phyloP scores from a whole-genome alignment of 805 yeast genomes.

The Dipodascus albidus region DNA sequence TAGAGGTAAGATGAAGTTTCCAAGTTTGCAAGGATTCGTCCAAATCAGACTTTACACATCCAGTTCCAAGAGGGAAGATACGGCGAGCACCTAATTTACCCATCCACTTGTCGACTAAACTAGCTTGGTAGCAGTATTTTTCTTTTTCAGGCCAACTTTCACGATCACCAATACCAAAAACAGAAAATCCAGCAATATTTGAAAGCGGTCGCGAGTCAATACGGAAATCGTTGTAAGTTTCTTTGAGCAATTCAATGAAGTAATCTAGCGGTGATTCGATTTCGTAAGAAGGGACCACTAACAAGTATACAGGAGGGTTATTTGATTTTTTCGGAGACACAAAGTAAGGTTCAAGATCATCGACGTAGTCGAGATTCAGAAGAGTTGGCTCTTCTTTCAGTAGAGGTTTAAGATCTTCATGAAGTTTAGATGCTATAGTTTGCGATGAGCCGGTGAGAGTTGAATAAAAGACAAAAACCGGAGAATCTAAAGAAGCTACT shows the following conservation, averaged over 20 bases:
- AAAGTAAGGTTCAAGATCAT: slow-evolving; percentile 76
- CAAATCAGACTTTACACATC: slow-evolving; percentile 55
- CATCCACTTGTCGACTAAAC: slow-evolving; percentile 57
- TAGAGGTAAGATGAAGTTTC: slow-evolving; percentile 46
- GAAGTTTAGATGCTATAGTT: slow-evolving; percentile 47
- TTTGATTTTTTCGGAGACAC: slow-evolving; percentile 38
- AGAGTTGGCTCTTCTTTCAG: slow-evolving; percentile 36
- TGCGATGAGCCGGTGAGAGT: slow-evolving; percentile 78
- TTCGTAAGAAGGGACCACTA: slow-evolving; percentile 83
- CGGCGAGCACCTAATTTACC: slow-evolving; percentile 82
- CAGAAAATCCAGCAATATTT: slow-evolving; percentile 65
- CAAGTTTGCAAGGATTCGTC: slow-evolving; percentile 54
- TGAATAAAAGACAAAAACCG: slow-evolving; percentile 63
- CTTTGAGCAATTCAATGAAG: slow-evolving; percentile 67
- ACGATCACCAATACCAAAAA: slow-evolving; percentile 77
- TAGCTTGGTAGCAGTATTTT: slow-evolving; percentile 81
- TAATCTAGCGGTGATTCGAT: slow-evolving; percentile 88
- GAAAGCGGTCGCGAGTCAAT: slow-evolving; percentile 72
- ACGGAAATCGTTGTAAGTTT: slow-evolving; percentile 75
- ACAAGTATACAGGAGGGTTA: slow-evolving; percentile 45
- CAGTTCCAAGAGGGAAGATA: slow-evolving; percentile 69
- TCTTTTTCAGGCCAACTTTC: slow-evolving; percentile 64
- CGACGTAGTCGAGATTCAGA: slow-evolving; percentile 66
- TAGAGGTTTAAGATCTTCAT: slow-evolving; percentile 21
- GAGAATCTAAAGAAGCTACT: slow-evolving; percentile 33